Evolutionary conservation across 495 filamentous ascomycete genomes (phyloP).

Genomic region (Hypoxylon fuscum): DNA sequence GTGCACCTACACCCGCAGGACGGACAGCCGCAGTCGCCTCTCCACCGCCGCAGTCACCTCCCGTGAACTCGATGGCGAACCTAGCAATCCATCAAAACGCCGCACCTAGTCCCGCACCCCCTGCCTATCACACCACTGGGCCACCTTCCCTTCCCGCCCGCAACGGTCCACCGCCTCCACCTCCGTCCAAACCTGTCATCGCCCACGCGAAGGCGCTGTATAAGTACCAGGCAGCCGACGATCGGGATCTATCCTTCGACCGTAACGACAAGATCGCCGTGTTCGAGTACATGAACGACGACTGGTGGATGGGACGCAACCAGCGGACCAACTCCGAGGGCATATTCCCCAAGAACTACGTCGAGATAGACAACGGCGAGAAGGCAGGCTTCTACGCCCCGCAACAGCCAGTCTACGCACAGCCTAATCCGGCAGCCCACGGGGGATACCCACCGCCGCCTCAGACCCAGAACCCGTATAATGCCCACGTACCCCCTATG

Average conservation of each 20-base stretch:
- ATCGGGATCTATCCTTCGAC: slow-evolving; percentile 79
- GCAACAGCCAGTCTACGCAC: slow-evolving; percentile 44
- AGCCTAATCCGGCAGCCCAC: slow-evolving; percentile 21
- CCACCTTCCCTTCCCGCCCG: slow-evolving; percentile 63
- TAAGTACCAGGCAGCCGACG: slow-evolving; percentile 78
- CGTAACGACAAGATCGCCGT: slow-evolving; percentile 81
- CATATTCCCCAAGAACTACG: slow-evolving; percentile 90
- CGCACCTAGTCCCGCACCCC: slow-evolving; percentile 46
- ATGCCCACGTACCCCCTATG: slow-evolving; percentile 61
- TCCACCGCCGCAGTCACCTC: slow-evolving; percentile 46
- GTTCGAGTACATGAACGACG: slow-evolving; percentile 89
- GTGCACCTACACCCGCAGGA: slow-evolving; percentile 53
- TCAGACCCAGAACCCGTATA: slow-evolving; percentile 56
- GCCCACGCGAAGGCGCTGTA: slow-evolving; percentile 83
- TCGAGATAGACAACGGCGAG: slow-evolving; percentile 62
- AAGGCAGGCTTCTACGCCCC: slow-evolving; percentile 46
- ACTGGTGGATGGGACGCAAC: slow-evolving; percentile 95
- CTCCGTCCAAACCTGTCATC: slow-evolving; percentile 66
- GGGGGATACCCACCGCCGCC: slow-evolving; percentile 46
- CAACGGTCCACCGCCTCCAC: slow-evolving; percentile 55
- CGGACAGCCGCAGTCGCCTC: slow-evolving; percentile 40
- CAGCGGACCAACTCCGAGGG: slow-evolving; percentile 81
- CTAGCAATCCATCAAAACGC: slow-evolving; percentile 55
- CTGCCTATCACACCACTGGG: slow-evolving; percentile 61
- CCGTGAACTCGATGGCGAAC: slow-evolving; percentile 51